Evolutionary conservation across 768 basidiomycete genomes (phyloP).

Genomic region (Termitomyces sp.): DNA sequence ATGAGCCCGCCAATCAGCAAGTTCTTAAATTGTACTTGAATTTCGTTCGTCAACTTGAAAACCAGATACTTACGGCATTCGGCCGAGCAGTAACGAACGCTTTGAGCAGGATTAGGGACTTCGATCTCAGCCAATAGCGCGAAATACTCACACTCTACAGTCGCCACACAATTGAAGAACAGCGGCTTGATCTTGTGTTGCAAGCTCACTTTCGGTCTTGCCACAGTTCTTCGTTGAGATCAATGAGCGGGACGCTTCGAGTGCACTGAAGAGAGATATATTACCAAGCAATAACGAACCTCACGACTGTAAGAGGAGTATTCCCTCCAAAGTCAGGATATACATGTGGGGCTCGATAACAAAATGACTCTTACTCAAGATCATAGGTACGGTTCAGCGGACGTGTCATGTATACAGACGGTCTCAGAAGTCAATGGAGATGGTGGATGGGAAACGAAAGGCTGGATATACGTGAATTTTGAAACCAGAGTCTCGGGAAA

Average conservation of each 20-base stretch:
- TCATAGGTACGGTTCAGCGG: background rate
- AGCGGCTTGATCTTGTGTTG: background rate
- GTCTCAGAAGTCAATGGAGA: background rate
- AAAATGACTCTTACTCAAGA: background rate
- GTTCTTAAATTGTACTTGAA: background rate
- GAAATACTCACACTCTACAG: background rate
- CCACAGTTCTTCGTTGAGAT: background rate
- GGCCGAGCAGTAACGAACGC: slow-evolving; percentile 5
- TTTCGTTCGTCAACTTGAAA: background rate
- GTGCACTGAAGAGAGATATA: background rate
- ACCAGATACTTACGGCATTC: slow-evolving; percentile 1
- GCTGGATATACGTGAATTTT: background rate
- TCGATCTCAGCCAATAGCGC: background rate
- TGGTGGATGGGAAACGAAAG: background rate
- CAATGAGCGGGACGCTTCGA: background rate
- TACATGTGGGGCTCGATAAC: too few relatives aligned
- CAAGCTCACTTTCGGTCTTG: slow-evolving; percentile 3
- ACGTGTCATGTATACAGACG: background rate
- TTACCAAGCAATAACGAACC: slow-evolving; percentile 3
- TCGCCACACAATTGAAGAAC: slow-evolving; percentile 2
- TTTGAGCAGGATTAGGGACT: background rate
- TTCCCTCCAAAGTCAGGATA: background rate
- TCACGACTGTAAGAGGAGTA: background rate
- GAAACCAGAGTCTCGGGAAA: background rate
- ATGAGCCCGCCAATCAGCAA: slow-evolving; percentile 4